Conservation (phyloP, 306 rosid genomes). For the Chamaecrista fasciculata region DNA sequence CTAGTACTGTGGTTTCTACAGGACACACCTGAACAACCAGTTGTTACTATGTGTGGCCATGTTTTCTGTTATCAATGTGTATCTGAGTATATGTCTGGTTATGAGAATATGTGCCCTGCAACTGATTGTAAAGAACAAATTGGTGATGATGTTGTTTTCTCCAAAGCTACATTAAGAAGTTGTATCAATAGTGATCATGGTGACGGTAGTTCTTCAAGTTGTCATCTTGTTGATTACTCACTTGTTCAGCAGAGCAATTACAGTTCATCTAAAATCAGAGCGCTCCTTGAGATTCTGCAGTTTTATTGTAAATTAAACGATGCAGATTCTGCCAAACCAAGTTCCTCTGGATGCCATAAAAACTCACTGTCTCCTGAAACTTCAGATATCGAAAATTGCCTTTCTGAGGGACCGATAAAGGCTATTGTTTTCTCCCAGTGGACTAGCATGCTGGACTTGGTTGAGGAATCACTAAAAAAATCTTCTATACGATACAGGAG, state of each 20-base stretch:
- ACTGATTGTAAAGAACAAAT: constrained; percentile 64
- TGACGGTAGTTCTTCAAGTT: constrained; percentile 43
- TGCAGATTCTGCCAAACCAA: constrained; percentile 31
- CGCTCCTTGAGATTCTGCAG: constrained; percentile 76
- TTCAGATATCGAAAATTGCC: constrained; percentile 38
- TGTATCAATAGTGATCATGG: constrained; percentile 60
- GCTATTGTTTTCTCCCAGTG: constrained; percentile 92
- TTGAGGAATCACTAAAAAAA: constrained; percentile 55
- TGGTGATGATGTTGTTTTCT: constrained; percentile 66
- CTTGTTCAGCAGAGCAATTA: constrained; percentile 55
- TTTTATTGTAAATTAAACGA: constrained; percentile 37
- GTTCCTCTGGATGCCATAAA: constrained; percentile 39
- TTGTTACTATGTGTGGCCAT: constrained; percentile 89
- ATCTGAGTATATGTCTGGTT: constrained; percentile 74
- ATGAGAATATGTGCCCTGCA: constrained; percentile 80
- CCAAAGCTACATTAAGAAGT: constrained; percentile 74
- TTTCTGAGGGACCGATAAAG: constrained; percentile 59
- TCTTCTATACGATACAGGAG: constrained; percentile 62
- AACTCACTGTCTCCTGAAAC: constrained; percentile 35
- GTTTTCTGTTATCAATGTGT: constrained; percentile 93
- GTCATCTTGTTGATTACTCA: constrained; percentile 49
- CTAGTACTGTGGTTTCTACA: constrained; percentile 43
- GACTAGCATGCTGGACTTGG: constrained; percentile 95
- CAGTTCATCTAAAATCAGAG: constrained; percentile 85
- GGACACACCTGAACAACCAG: constrained; percentile 90